These are phyloP conservation scores for Hypomyces rosellus DNA, from an alignment of 2,329 filamentous ascomycete species.

Conservation along the genomic window DNA sequence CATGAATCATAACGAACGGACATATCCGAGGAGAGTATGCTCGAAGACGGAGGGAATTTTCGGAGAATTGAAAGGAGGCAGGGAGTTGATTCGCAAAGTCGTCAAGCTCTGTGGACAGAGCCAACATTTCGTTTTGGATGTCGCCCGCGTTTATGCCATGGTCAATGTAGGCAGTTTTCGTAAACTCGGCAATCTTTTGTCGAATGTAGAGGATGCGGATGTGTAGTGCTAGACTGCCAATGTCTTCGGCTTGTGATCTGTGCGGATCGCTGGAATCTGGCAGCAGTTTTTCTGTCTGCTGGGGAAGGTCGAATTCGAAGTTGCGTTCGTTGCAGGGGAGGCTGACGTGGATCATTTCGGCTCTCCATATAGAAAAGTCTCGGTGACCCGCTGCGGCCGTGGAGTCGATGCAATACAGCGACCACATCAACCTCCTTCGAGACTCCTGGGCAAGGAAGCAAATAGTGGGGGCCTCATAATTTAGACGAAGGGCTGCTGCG, in stretches of 20 bases:
- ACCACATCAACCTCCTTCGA: constrained; percentile 38
- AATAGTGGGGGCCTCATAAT: constrained; percentile 35
- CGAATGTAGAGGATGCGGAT: constrained; percentile 51
- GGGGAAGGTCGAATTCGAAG: constrained; percentile 52
- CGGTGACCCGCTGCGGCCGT: constrained; percentile 37
- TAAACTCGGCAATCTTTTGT: constrained; percentile 48
- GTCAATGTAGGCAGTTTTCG: constrained; percentile 34
- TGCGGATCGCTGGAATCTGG: constrained; percentile 39
- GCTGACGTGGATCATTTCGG: constrained; percentile 35
- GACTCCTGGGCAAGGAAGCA: constrained; percentile 37
- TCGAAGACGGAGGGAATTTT: constrained; percentile 48
- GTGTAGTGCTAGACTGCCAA: constrained; percentile 50
- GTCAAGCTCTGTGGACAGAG: constrained; percentile 43
- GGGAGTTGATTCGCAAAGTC: constrained; percentile 49
- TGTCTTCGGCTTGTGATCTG: constrained; percentile 38
- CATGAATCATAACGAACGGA: constrained; percentile 54
- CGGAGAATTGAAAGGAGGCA: constrained; percentile 51
- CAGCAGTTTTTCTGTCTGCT: constrained; percentile 46
- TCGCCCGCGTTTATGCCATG: constrained; percentile 37
- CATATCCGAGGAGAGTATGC: constrained; percentile 52
- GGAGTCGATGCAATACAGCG: constrained; percentile 37
- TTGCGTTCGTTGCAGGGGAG: constrained; percentile 39
- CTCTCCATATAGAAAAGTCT: constrained; percentile 39
- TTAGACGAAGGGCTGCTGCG: constrained; percentile 37
- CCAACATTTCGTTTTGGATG: constrained; percentile 38